Conservation (phyloP, 805 yeast species). For the Helenozyma baotianmanensis region DNA sequence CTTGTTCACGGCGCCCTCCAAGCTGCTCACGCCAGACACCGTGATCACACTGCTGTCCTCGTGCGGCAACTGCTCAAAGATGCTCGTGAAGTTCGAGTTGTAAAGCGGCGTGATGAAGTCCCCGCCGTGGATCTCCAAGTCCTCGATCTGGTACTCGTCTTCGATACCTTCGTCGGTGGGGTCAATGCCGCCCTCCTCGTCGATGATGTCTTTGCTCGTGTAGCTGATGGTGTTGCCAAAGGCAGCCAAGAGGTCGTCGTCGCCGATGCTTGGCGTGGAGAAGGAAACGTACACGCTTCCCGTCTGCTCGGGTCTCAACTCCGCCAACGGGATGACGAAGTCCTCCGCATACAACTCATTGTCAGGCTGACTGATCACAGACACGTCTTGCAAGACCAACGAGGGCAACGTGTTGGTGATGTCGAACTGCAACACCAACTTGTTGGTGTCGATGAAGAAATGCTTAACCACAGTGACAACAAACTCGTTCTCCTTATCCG, state of each 20-base stretch:
- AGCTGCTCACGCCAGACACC: slow-evolving; percentile 40
- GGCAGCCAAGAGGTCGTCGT: slow-evolving; percentile 33
- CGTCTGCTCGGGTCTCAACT: slow-evolving; percentile 62
- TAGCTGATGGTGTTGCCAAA: slow-evolving; percentile 69
- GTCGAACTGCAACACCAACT: slow-evolving; percentile 75
- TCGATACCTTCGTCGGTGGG: slow-evolving; percentile 78
- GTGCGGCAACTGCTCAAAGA: slow-evolving; percentile 66
- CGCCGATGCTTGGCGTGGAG: slow-evolving; percentile 50
- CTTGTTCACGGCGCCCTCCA: slow-evolving; percentile 44
- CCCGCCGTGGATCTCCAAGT: slow-evolving; percentile 67
- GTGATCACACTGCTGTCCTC: slow-evolving; percentile 66
- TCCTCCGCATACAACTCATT: slow-evolving; percentile 58
- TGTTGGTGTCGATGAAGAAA: slow-evolving; percentile 60
- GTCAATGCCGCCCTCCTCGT: slow-evolving; percentile 60
- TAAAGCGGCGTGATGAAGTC: slow-evolving; percentile 78
- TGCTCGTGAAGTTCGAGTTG: slow-evolving; percentile 67
- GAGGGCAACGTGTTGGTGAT: slow-evolving; percentile 81
- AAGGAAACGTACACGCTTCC: slow-evolving; percentile 80
- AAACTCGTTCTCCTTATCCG: slow-evolving; percentile 91
- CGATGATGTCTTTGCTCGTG: slow-evolving; percentile 74
- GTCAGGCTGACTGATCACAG: slow-evolving; percentile 64
- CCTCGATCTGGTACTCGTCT: slow-evolving; percentile 91
- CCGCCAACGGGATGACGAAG: slow-evolving; percentile 68
- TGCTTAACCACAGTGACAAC: slow-evolving; percentile 83
- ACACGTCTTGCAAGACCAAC: slow-evolving; percentile 70